Percentiles rank a stretch among this genome's conserved stretches.
Evolutionary conservation across 345 rosid species (phyloP).

Genomic region (Syzygium aromaticum): DNA sequence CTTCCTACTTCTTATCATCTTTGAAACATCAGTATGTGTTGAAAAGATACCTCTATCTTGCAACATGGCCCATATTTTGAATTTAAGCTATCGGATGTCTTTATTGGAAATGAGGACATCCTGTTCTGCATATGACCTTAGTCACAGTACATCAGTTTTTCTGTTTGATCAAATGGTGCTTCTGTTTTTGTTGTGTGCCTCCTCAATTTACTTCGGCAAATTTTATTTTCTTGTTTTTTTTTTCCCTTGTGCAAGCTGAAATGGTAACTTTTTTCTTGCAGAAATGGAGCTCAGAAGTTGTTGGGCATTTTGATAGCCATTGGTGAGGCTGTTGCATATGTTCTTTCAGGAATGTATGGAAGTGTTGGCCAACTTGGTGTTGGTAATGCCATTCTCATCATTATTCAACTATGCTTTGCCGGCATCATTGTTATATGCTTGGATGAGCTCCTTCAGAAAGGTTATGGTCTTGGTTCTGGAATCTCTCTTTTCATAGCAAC

Average conservation of each 20-base stretch:
- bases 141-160: background rate
- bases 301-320: conserved; percentile 67
- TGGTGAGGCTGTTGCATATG: conserved; percentile 82
- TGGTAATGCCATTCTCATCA: conserved; percentile 73
- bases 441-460: conserved; percentile 83
- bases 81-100: background rate
- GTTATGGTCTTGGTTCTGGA: conserved; percentile 79
- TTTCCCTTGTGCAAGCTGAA: background rate
- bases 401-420: conserved; percentile 75
- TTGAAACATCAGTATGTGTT: background rate
- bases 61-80: background rate
- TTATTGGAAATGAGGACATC: background rate
- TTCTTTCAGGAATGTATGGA: conserved; percentile 82
- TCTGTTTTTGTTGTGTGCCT: background rate
- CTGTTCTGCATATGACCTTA: background rate
- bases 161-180: background rate
- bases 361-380: conserved; percentile 74
- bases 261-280: conserved; percentile 7
- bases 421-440: conserved; percentile 77
- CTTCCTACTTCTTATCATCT: background rate
- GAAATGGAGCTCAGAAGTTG: conserved; percentile 83
- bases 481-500: conserved; percentile 89
- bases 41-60: background rate
- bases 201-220: background rate
- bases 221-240: background rate